Conservation (phyloP, 768 basidiomycete genomes). For the Cubamyces lactineus region DNA sequence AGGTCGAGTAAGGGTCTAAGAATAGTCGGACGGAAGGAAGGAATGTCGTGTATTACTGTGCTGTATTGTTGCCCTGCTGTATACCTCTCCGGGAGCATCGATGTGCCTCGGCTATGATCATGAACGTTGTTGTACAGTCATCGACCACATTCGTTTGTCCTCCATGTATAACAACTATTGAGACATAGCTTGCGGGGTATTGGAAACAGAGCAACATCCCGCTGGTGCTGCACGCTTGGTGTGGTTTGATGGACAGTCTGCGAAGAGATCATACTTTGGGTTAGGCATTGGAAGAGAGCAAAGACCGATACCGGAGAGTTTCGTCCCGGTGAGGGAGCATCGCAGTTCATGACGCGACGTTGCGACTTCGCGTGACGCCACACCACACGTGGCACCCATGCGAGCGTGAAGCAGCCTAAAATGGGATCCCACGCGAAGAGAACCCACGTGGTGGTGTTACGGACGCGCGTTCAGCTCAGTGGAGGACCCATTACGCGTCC, state of each 20-base stretch:
- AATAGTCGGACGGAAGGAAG: constrained; percentile 56
- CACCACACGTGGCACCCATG: not conserved
- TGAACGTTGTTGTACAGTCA: not conserved
- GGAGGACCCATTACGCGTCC: constrained; percentile 24
- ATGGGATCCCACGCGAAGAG: not conserved
- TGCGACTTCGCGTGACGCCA: no score
- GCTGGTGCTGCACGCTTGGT: no score
- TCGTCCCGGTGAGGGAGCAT: not conserved
- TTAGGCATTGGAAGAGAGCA: not conserved
- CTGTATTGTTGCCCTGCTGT: constrained; percentile 6
- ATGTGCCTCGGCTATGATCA: not conserved
- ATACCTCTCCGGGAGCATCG: constrained; percentile 37
- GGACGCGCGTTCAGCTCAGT: constrained; percentile 29
- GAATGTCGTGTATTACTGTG: constrained; percentile 12
- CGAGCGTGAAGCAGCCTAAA: not conserved
- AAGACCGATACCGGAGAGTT: not conserved
- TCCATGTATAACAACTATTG: no score
- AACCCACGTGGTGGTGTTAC: constrained; percentile 14
- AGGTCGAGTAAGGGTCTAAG: constrained; percentile 54
- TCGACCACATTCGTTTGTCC: not conserved
- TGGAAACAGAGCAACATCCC: no score
- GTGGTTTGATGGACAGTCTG: constrained; percentile 4
- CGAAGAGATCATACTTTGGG: not conserved
- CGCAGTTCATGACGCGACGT: not conserved
- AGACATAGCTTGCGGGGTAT: no score